These are phyloP conservation scores for Triticum timopheevii DNA, from an alignment of 176 grass and related monocot species.

Conservation along the genomic window DNA sequence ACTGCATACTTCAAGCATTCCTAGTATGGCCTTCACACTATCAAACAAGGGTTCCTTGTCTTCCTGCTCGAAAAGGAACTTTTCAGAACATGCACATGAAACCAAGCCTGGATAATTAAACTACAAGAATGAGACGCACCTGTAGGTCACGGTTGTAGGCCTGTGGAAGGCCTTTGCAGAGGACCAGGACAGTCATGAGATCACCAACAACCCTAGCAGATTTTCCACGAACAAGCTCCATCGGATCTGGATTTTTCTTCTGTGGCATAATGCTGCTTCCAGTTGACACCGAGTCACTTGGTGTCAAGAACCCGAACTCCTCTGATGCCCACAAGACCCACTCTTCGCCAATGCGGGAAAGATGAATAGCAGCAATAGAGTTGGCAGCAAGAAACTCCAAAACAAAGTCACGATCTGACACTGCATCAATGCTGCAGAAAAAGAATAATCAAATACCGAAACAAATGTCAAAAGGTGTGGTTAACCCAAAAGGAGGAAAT, in stretches of 20 bases:
- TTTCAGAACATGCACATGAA: conserved; percentile 19
- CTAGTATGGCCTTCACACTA: conserved; percentile 79
- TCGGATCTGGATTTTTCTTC: conserved; percentile 93
- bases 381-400: conserved; percentile 91
- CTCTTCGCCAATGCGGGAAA: conserved; percentile 96
- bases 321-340: conserved; percentile 99
- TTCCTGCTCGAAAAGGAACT: conserved; percentile 54
- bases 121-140: conserved; percentile 25
- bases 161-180: conserved; percentile 96
- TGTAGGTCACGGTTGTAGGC: conserved; percentile 96
- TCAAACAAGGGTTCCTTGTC: conserved; percentile 97
- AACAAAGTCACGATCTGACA: conserved; percentile 97
- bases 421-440: conserved; percentile 84
- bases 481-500: neutral
- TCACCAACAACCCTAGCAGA: conserved; percentile 93
- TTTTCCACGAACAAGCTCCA: conserved; percentile 96
- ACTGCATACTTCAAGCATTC: conserved; percentile 90
- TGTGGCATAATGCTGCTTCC: conserved; percentile 96
- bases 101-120: neutral
- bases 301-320: conserved; percentile 84
- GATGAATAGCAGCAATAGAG: conserved; percentile 82
- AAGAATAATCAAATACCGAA: conserved; percentile 1
- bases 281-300: conserved; percentile 72
- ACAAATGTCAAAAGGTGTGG: conserved; percentile 12
- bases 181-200: conserved; percentile 77